A percentile compares a stretch with the other conserved stretches of the same genome.
Evolutionary conservation across 2,329 filamentous ascomycete genomes (phyloP).

Genomic region (Phyllosticta citrichinensis): DNA sequence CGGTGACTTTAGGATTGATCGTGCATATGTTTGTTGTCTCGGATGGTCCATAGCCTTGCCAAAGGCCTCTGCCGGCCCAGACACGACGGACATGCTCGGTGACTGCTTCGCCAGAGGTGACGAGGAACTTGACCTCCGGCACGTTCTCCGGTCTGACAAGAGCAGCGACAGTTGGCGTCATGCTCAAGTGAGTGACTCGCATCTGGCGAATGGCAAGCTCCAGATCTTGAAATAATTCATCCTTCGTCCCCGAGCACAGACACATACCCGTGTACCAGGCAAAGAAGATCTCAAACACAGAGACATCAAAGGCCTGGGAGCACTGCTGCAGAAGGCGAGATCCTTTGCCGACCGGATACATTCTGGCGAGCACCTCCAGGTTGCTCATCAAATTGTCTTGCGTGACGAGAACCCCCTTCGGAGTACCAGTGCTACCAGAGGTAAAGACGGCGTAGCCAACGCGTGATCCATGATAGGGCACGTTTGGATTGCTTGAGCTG

Average conservation of each 20-base stretch:
- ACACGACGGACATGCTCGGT: conserved; percentile 58
- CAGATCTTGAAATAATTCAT: conserved; percentile 63
- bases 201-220: conserved; percentile 56
- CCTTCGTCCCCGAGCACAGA: conserved; percentile 65
- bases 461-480: conserved; percentile 35
- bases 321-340: conserved; percentile 70
- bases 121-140: conserved; percentile 62
- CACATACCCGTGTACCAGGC: conserved; percentile 70
- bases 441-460: conserved; percentile 74
- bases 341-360: conserved; percentile 50
- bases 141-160: conserved; percentile 60
- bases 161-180: conserved; percentile 77
- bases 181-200: conserved; percentile 65
- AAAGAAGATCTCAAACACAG: conserved; percentile 85
- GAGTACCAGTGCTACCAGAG: conserved; percentile 69
- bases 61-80: conserved; percentile 60
- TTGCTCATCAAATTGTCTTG: conserved; percentile 69
- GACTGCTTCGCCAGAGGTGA: conserved; percentile 73
- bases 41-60: conserved; percentile 74
- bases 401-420: conserved; percentile 70
- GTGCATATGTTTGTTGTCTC: conserved; percentile 87
- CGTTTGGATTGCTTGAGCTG: conserved; percentile 28
- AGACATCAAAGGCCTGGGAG: conserved; percentile 77
- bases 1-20: conserved; percentile 50
- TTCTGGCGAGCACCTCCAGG: conserved; percentile 51